Evolutionary conservation across 768 basidiomycete genomes (phyloP).

Genomic region (Naganishia vaughanmartiniae): DNA sequence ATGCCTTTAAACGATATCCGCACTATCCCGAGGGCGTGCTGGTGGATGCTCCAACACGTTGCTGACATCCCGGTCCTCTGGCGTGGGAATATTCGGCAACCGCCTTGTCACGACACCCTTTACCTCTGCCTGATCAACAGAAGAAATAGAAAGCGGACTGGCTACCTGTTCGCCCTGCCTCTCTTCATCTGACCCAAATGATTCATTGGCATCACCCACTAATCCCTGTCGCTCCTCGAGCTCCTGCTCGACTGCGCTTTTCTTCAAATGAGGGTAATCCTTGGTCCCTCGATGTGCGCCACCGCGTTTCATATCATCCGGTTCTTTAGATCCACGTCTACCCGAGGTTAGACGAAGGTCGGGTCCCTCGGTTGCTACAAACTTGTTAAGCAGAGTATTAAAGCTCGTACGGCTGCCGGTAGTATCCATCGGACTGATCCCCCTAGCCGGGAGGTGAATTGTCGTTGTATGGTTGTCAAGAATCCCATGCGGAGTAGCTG

Average conservation of each 20-base stretch:
- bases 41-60: not conserved
- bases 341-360: conserved; percentile 16
- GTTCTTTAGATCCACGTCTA: conserved; percentile 12
- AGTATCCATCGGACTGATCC: not conserved
- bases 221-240: conserved; percentile 31
- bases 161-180: not conserved
- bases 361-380: conserved; percentile 18
- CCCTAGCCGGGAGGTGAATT: not conserved
- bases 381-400: conserved; percentile 28
- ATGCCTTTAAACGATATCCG: not conserved
- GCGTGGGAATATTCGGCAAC: conserved; percentile 1
- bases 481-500: conserved; percentile 6
- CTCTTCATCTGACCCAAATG: conserved; percentile 16
- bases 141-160: not conserved
- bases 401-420: conserved; percentile 23
- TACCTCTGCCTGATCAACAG: not conserved
- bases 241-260: conserved; percentile 26
- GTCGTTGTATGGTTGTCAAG: not conserved
- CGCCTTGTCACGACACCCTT: not conserved
- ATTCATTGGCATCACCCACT: conserved; percentile 16
- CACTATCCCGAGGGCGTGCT: not conserved
- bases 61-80: not conserved
- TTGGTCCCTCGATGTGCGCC: conserved; percentile 35
- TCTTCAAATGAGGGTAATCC: conserved; percentile 40
- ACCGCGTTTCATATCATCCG: conserved; percentile 25